phyloP scores from a whole-genome alignment of 1,139 yeast genomes.

The Taiozyma onychis region DNA sequence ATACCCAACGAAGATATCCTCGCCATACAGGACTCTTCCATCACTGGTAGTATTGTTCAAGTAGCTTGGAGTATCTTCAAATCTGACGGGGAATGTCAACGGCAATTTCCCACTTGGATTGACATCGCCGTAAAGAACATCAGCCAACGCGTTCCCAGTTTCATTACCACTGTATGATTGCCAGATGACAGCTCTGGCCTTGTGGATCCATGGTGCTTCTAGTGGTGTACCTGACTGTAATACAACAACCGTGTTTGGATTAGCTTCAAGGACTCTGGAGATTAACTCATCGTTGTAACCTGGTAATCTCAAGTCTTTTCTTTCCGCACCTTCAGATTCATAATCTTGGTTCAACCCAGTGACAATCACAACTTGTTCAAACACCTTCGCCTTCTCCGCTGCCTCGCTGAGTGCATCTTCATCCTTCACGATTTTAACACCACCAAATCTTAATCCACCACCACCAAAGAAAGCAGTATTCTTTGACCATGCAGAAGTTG shows the following conservation, averaged over 20 bases:
- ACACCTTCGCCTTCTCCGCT: constrained; percentile 33
- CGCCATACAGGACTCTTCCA: constrained; percentile 46
- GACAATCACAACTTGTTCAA: constrained; percentile 41
- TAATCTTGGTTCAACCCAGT: constrained; percentile 40
- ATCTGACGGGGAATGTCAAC: constrained; percentile 43
- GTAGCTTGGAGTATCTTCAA: constrained; percentile 42
- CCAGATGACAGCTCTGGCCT: constrained; percentile 36
- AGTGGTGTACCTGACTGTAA: constrained; percentile 59
- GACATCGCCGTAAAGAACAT: constrained; percentile 48
- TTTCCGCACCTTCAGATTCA: constrained; percentile 32
- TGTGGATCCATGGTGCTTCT: constrained; percentile 46
- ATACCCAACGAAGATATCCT: constrained; percentile 33
- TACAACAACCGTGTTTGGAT: constrained; percentile 45
- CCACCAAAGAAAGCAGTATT: constrained; percentile 31
- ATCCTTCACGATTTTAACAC: constrained; percentile 22
- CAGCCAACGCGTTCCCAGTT: constrained; percentile 45
- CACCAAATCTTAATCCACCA: constrained; percentile 20
- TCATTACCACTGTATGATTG: constrained; percentile 34
- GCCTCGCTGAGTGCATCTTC: constrained; percentile 32
- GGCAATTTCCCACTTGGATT: constrained; percentile 61
- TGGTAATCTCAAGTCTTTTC: constrained; percentile 33
- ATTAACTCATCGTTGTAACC: constrained; percentile 41
- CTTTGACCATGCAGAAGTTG: constrained; percentile 36
- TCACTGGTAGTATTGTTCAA: constrained; percentile 32
- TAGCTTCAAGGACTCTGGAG: constrained; percentile 37